Base-by-base conservation (phyloP, 2,329 filamentous ascomycete species). In the Cercospora sesami region DNA sequence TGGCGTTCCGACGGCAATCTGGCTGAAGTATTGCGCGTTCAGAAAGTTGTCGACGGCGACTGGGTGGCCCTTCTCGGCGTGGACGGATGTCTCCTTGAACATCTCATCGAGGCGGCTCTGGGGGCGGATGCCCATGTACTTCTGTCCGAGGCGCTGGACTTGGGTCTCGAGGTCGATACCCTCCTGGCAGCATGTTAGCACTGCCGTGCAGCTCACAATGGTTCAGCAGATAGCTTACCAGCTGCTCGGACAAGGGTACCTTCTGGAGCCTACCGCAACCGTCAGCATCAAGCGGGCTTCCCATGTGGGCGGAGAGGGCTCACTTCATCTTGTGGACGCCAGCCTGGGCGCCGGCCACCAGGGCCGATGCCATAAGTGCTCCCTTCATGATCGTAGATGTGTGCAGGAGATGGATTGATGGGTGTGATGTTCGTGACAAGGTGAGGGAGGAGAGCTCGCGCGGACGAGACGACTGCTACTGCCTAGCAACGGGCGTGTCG, bases 1-100 rank as follows among this genome's bases (percentile, higher is more conserved):
- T 73, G 95, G 95, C 60, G 90, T 94, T 73, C 95, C 95, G 80
- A 99, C 88, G 75, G 89, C 87, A 80, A 99, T 97, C 82, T 97
- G 93, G 74, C 94, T 96, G 88, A 97, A 99, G 86, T 99, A 99
- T 83, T 99, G 95, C 68, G 95, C 95, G 79, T 99, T 99, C 85
- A 98, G 85, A 85, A 97, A 99, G 89, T 99, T 99, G 83, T 89
- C 92, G 76, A 99, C 90, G 67, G 94, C 92, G 51, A 99, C 91
- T 67, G 90, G 88, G 82, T 98, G 94, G 68, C 84, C 83, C 67
- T 87, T 86, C 72, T 91, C 86, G 66, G 84, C 81, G 74, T 90
- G 85, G 77, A 92, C 82, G 63, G 89, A 86, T 66, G 89, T 87
- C 75, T 91, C 87, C 79, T 89, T 90, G 86, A 97, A 96, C 81